Conservation (phyloP, 805 yeast genomes). For the Sugiyamaella marilandica region DNA sequence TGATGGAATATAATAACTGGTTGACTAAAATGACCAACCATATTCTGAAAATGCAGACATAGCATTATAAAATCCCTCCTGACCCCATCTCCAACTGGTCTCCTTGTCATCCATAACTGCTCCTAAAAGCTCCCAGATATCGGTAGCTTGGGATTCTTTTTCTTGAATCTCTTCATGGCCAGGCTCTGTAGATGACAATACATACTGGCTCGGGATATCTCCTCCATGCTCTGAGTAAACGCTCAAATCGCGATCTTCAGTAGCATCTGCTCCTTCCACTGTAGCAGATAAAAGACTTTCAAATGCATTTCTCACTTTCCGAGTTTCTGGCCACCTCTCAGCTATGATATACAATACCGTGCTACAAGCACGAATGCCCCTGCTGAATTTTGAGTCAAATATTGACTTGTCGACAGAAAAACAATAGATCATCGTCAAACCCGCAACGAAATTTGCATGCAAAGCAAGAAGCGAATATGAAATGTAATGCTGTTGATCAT, state of each 20-base stretch:
- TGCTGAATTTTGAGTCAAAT: slow-evolving; percentile 4
- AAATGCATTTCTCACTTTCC: slow-evolving; percentile 5
- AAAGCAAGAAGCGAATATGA: slow-evolving; percentile 10
- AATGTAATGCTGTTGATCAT: slow-evolving; percentile 8
- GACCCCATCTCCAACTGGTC: slow-evolving; percentile 4
- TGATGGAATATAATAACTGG: too few species aligned
- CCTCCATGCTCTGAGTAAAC: background rate
- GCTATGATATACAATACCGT: slow-evolving; percentile 10
- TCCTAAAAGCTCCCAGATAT: slow-evolving; percentile 5
- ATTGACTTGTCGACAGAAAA: slow-evolving; percentile 2
- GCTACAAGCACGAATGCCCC: slow-evolving; percentile 9
- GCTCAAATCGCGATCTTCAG: background rate
- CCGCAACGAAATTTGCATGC: slow-evolving; percentile 10
- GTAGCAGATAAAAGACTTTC: slow-evolving; percentile 7
- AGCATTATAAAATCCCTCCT: slow-evolving; percentile 2
- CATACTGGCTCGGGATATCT: background rate
- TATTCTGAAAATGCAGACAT: slow-evolving; percentile 5
- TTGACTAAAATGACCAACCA: background rate
- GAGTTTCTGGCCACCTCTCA: slow-evolving; percentile 1
- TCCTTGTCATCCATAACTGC: slow-evolving; percentile 2
- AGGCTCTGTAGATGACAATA: background rate
- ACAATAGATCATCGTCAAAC: slow-evolving; percentile 7
- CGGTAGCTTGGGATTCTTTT: background rate
- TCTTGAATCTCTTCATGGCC: background rate
- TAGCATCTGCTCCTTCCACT: background rate